These are phyloP conservation scores for Annulohypoxylon bovei DNA, from an alignment of 495 filamentous ascomycete genomes.

Conservation along the genomic window DNA sequence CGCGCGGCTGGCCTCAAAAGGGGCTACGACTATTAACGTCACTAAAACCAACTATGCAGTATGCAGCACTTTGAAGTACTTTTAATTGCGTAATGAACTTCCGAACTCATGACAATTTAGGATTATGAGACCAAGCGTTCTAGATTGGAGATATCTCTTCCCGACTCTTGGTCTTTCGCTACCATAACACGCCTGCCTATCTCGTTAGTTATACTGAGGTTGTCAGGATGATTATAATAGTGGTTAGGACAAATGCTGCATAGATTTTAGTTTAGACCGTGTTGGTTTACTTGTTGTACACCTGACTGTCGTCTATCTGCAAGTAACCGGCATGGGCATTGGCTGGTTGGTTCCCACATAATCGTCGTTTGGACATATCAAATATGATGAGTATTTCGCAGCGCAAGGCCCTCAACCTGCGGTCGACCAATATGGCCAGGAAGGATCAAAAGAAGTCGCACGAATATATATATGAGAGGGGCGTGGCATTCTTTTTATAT, in stretches of 20 bases:
- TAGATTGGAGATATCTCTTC: neutral
- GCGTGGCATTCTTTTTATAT: neutral
- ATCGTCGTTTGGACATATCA: neutral
- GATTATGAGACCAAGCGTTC: neutral
- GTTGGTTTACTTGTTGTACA: neutral
- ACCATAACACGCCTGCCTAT: neutral
- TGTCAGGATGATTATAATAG: neutral
- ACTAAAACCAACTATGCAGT: neutral
- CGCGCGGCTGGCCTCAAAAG: constrained; percentile 6
- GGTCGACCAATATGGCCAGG: neutral
- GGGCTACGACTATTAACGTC: neutral
- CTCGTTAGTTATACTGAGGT: neutral
- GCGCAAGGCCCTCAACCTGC: neutral
- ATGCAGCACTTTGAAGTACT: no score
- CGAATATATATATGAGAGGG: neutral
- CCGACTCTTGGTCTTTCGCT: neutral
- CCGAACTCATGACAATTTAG: neutral
- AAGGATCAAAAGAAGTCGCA: neutral
- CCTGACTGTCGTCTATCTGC: neutral
- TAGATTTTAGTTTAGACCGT: neutral
- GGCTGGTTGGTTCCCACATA: neutral
- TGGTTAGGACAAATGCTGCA: no score
- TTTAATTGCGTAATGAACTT: neutral
- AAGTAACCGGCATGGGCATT: neutral
- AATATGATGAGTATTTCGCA: neutral